These are phyloP conservation scores for Microdochium nivale DNA, from an alignment of 2,329 filamentous ascomycete species.

Conservation along the genomic window DNA sequence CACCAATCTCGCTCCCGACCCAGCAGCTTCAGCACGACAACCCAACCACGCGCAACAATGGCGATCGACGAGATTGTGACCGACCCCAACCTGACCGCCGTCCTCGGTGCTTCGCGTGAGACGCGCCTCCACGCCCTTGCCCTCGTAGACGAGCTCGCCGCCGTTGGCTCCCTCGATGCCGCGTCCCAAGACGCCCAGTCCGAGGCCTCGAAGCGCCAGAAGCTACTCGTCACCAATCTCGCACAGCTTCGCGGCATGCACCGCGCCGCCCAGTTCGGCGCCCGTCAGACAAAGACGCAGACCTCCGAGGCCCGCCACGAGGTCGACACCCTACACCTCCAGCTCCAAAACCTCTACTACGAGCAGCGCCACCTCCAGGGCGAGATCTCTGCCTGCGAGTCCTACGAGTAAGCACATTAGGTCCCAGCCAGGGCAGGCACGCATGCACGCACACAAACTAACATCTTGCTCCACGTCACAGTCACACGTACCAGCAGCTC, in stretches of 20 bases:
- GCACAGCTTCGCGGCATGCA: conserved; percentile 76
- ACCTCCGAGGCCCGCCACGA: conserved; percentile 85
- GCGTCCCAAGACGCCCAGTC: conserved; percentile 40
- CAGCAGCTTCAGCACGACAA: neutral
- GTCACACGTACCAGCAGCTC: conserved; percentile 80
- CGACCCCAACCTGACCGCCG: conserved; percentile 56
- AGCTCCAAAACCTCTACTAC: conserved; percentile 93
- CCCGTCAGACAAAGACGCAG: conserved; percentile 75
- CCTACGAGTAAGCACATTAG: conserved; percentile 92
- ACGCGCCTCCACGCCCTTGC: conserved; percentile 64
- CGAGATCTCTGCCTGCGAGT: conserved; percentile 85
- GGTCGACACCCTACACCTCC: conserved; percentile 83
- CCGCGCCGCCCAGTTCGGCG: conserved; percentile 69
- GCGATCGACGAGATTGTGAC: conserved; percentile 49
- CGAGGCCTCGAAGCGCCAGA: conserved; percentile 67
- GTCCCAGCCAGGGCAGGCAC: too few species aligned
- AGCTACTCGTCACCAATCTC: conserved; percentile 69
- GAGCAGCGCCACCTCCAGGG: conserved; percentile 85
- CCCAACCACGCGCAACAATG: conserved; percentile 27
- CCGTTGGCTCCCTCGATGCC: conserved; percentile 32
- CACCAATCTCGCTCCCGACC: too few species aligned
- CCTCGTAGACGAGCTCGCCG: conserved; percentile 46
- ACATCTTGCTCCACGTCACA: conserved; percentile 23
- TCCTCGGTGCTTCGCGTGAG: conserved; percentile 64
- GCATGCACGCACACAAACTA: neutral